phyloP scores from a whole-genome alignment of 2,329 filamentous ascomycete genomes.

The Magnaporthales sp. region DNA sequence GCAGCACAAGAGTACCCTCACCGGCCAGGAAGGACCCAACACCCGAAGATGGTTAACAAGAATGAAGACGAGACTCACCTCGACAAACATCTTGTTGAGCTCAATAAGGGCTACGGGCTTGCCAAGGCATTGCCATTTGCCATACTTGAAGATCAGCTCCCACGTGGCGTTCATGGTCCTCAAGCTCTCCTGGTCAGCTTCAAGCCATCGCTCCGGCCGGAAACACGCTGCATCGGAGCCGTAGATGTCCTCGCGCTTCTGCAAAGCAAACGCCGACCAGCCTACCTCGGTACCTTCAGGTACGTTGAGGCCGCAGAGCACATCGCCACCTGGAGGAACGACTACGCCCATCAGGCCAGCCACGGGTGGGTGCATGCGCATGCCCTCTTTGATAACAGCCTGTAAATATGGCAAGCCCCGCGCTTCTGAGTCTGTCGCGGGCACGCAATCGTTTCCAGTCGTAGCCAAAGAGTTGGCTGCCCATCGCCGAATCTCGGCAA shows the following conservation, averaged over 20 bases:
- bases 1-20: neutral
- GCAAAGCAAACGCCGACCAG: conserved; percentile 30
- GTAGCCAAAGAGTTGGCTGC: conserved; percentile 5
- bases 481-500: conserved; percentile 26
- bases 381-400: conserved; percentile 38
- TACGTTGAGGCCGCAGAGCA: conserved; percentile 28
- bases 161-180: conserved; percentile 17
- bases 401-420: conserved; percentile 35
- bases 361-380: conserved; percentile 36
- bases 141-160: conserved; percentile 30
- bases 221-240: conserved; percentile 30
- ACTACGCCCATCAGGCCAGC: conserved; percentile 21
- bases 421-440: conserved; percentile 26
- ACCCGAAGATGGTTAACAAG: neutral
- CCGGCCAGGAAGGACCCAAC: neutral
- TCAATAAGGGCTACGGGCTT: conserved; percentile 33
- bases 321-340: conserved; percentile 27
- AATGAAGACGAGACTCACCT: conserved; percentile 13
- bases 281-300: conserved; percentile 37
- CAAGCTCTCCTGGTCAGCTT: conserved; percentile 16
- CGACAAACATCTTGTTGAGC: conserved; percentile 24
- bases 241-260: conserved; percentile 25
- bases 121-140: conserved; percentile 30
- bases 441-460: conserved; percentile 13
- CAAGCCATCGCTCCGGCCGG: conserved; percentile 36